These are phyloP conservation scores for Pseudomassariella vexata DNA, from an alignment of 2,329 filamentous ascomycete species.

Conservation along the genomic window DNA sequence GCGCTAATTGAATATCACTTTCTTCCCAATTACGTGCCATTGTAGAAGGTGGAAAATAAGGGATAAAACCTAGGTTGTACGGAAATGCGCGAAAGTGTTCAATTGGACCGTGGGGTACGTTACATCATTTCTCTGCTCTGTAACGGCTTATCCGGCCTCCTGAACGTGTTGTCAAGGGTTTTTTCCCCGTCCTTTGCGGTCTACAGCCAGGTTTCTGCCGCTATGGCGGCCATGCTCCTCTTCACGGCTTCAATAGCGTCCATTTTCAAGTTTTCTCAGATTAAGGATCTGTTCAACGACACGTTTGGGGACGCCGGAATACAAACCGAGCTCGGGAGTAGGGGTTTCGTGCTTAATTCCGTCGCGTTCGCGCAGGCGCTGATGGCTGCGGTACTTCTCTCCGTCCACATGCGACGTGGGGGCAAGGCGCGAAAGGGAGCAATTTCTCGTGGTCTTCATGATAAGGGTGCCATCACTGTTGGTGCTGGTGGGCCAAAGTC, in stretches of 20 bases:
- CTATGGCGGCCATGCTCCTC: conserved; percentile 18
- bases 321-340: conserved; percentile 11
- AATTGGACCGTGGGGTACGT: too few species aligned
- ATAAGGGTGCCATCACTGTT: too few species aligned
- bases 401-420: neutral
- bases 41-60: too few species aligned
- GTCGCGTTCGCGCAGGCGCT: conserved; percentile 18
- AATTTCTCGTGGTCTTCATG: too few species aligned
- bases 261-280: conserved; percentile 16
- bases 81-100: too few species aligned
- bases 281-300: conserved; percentile 20
- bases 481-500: too few species aligned
- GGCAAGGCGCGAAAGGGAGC: conserved; percentile 8
- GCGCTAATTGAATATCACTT: too few species aligned
- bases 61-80: too few species aligned
- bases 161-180: conserved; percentile 13
- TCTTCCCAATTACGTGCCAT: too few species aligned
- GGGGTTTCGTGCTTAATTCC: conserved; percentile 21
- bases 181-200: conserved; percentile 11
- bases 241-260: conserved; percentile 19
- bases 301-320: conserved; percentile 19
- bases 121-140: conserved; percentile 23
- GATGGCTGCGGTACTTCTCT: conserved; percentile 11
- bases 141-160: conserved; percentile 24
- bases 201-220: conserved; percentile 12